Base-by-base conservation (phyloP, 371 early-diverging fungal genomes). In the Mucor piriformis region DNA sequence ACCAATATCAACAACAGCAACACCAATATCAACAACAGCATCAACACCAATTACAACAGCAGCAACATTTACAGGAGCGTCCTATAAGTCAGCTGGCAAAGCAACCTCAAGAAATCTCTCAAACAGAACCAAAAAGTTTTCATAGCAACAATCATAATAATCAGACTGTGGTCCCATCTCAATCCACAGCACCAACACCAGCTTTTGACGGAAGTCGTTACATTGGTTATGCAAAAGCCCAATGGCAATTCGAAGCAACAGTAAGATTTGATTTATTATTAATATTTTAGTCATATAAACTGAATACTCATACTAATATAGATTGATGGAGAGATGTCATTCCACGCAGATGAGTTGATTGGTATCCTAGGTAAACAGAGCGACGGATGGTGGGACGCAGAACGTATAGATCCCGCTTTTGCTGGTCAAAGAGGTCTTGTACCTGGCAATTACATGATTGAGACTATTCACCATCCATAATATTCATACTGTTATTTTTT, bases 371-470 rank as follows among this genome's bases (percentile, higher is more conserved):
- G 59, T 21, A 74, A 76, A 50, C 81, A 81, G 59, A 48, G 57
- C 3, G 81, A 81, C 61, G 81, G 81, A 6, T 81, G 81, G 81
- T 81, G 81, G 81, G 65, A 66, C 34, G 81, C 78, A 1, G 78
- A 77, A 23, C 53, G 70, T 50, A 25, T 62, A 34, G 65, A 64
- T 18, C 56, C 63, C 6, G 40, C 62, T 42, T 48, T 53, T 25
- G 34, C 67, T 20, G 66, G 63, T 16, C 66, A 64, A 54, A 53
- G 72, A 55, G 81, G 76, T 2, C 66, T 81, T 23, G 63, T 81
- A 18, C 81, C 81, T 18, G 77, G 81, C 12, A 81, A 81, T 54
- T 81, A 77, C 47, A 73, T 79, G 70, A 40, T 58, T 11, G 64
- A 64, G 20, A 21, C 49, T 40, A 24, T 27, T 34, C 50, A 50